Evolutionary conservation across 202 grass and related monocot species (phyloP), one percentile per base, ranked within the genome.

Genomic region (Setaria viridis): DNA sequence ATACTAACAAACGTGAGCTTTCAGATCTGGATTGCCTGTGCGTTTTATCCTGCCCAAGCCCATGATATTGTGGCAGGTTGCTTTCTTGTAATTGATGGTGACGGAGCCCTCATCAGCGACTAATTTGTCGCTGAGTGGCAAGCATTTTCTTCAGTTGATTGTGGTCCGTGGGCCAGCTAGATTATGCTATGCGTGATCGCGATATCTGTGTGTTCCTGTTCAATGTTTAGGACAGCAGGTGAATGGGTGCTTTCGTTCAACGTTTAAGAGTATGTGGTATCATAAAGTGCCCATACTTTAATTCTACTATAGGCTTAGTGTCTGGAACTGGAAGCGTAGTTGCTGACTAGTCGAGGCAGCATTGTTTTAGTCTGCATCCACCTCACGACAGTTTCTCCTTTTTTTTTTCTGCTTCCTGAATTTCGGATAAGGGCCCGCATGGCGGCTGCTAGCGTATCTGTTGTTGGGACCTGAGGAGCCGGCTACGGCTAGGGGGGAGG

Each of bases 61-160:
- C 67, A 74, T 79, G 67, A 51, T 79, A 70, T 50, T 30, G 13
- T 74, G 39, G 63, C 10, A n/a, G 2, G 68, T 82, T 86, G 33
- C 33, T 78, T 74, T 80, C 64, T 29, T 30, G 59, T 5, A 9
- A 6, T 62, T 30, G 64, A 89, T 77, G 54, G 42, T 46, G 32
- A 15, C 53, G 41, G 66, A 50, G 43, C 53, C 59, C 51, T 62
- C 54, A 1, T 67, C 50, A 62, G 59, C 50, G 53, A 88, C 41
- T 25, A 14, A 12, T 39, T 48, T 48, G 80, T 84, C 17, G 43
- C 41, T 35, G 4, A 58, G 41, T 35, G 68, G 20, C 16, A 16
- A 3, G 16, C 1, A 33, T 67, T 72, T 80, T 66, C 55, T 78
- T 42, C 11, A 21, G 35, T 7, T 9, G 59, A 50, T 66, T 0